Base-by-base conservation (phyloP, 2,329 filamentous ascomycete genomes). In the Colletotrichum higginsianum region DNA sequence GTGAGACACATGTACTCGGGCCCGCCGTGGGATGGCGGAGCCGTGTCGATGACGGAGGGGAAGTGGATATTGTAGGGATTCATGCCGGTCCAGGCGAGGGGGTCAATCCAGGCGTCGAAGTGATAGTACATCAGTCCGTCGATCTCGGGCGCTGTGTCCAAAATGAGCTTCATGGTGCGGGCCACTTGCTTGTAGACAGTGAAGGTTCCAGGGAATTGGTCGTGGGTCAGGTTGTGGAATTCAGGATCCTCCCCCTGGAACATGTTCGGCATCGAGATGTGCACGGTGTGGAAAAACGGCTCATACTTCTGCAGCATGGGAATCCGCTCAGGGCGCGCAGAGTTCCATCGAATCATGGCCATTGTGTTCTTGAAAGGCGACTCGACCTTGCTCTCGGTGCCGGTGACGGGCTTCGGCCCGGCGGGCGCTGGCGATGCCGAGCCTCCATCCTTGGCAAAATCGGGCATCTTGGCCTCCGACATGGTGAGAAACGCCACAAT, bases 31-130 rank as follows among this genome's bases (percentile, higher is more conserved):
- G 74, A 70, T 7, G 52, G 74, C 55, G 55, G 74, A n/a, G 61
- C 68, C 12, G 66, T 75, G 46, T 71, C 71, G 55, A 71, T 47
- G 46, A 74, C 73, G 61, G 75, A 60, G n/a, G 76, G 78, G 66
- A 78, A 75, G 74, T 77, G 78, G 53, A 80, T 79, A 30, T 77
- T 77, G 12, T 73, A 69, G 30, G 74, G 75, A 69, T 80, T 75
- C 74, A 75, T 75, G 67, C 73, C 73, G 30, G 62, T 67, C 60
- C 75, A 81, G 16, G 62, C 75, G 38, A 80, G 66, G 4, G 79
- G 79, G 61, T 79, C 76, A 58, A 80, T 74, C 79, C 79, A 81
- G 6, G 78, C 78, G 67, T 81, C 79, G 61, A 80, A 80, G 63
- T 80, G 79, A 69, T 76, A 79, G 69, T 77, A 80, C 16, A 80